Conservation (phyloP, 2,329 filamentous ascomycete species). For the Colletotrichum somersetense region DNA sequence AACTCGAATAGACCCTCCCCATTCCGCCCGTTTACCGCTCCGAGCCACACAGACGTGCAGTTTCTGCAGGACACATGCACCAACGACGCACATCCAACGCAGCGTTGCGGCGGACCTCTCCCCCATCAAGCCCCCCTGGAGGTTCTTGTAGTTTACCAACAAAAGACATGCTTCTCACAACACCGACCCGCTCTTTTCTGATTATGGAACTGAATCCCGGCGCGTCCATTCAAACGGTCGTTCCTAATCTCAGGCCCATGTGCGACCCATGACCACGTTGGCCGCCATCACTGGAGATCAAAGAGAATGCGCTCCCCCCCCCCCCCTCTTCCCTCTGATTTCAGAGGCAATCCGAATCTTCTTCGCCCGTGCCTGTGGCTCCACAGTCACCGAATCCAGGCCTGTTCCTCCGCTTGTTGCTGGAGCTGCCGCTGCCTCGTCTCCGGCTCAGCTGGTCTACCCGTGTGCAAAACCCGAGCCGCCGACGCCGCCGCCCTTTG, state of each 20-base stretch:
- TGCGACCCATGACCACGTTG: conserved; percentile 42
- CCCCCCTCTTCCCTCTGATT: not conserved
- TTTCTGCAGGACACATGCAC: conserved; percentile 29
- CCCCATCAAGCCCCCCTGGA: conserved; percentile 1
- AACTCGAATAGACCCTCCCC: conserved; percentile 25
- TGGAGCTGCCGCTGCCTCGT: conserved; percentile 19
- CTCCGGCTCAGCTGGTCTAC: conserved; percentile 9
- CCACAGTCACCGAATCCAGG: conserved; percentile 32
- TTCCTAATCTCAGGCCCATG: conserved; percentile 41
- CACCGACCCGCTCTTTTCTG: conserved; percentile 9
- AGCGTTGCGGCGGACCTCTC: conserved; percentile 30
- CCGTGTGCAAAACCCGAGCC: conserved; percentile 1
- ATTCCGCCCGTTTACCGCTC: conserved; percentile 37
- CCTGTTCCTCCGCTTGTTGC: conserved; percentile 18
- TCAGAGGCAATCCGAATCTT: conserved; percentile 30
- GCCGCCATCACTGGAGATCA: conserved; percentile 37
- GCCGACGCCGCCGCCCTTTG: not conserved
- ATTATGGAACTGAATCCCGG: conserved; percentile 24
- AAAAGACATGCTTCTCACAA: conserved; percentile 8
- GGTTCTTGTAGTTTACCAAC: conserved; percentile 1
- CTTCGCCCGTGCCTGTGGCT: conserved; percentile 11
- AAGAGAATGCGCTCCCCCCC: conserved; percentile 1
- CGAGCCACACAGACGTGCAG: conserved; percentile 40
- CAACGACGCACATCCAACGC: conserved; percentile 32
- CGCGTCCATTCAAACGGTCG: conserved; percentile 40